A percentile compares a stretch with the other conserved stretches of the same genome.
phyloP scores from a whole-genome alignment of 352 stramenopile species.

The Globisporangium yorkense region DNA sequence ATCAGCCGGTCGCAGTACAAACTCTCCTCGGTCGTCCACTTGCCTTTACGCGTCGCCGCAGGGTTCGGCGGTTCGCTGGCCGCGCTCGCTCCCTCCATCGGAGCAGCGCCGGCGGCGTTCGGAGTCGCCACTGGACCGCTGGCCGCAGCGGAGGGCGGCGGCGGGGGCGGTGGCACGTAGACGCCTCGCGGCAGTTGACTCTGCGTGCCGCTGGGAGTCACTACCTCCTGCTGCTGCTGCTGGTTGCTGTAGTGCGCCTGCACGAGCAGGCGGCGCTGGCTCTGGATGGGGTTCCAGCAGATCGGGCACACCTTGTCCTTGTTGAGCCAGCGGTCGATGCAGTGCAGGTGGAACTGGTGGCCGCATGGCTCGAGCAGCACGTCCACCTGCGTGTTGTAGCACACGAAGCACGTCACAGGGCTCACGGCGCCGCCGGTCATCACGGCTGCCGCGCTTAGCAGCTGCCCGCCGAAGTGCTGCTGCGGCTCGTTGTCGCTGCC shows the following conservation, averaged over 20 bases:
- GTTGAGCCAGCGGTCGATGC: slow-evolving; percentile 61
- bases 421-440: slow-evolving; percentile 10
- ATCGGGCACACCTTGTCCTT: slow-evolving; percentile 77
- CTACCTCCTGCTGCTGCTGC: slow-evolving; percentile 7
- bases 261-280: slow-evolving; percentile 38
- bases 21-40: slow-evolving; percentile 97
- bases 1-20: slow-evolving; percentile 96
- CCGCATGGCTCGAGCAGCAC: slow-evolving; percentile 57
- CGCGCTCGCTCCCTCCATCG: slow-evolving; percentile 2
- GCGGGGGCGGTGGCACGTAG: background rate
- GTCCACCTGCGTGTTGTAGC: slow-evolving; percentile 44
- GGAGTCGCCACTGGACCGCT: background rate
- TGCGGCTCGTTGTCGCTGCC: background rate
- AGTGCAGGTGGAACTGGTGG: slow-evolving; percentile 76
- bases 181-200: background rate
- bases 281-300: slow-evolving; percentile 70
- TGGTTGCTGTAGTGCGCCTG: slow-evolving; percentile 5
- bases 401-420: slow-evolving; percentile 32
- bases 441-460: slow-evolving; percentile 17
- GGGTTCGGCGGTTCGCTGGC: slow-evolving; percentile 9
- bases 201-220: background rate
- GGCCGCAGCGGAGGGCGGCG: background rate
- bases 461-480: slow-evolving; percentile 14
- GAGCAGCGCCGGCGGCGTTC: background rate
- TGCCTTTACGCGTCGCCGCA: slow-evolving; percentile 86